phyloP scores from a whole-genome alignment of 441 rosid species.

The Daphne laureola region DNA sequence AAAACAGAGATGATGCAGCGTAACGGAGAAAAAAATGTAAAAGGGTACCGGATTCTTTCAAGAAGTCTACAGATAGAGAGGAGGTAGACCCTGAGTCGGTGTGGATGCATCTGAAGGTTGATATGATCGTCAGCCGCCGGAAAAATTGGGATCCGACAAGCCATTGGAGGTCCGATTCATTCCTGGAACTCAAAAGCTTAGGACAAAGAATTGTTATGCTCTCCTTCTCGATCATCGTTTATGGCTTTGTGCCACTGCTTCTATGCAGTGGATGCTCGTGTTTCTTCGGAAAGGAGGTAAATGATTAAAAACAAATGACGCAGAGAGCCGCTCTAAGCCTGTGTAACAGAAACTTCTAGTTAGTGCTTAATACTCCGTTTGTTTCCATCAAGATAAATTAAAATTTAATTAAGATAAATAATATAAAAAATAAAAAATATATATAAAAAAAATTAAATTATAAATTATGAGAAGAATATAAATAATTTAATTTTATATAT shows the following conservation, averaged over 20 bases:
- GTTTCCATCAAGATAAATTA: no score
- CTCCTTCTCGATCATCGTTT: background rate
- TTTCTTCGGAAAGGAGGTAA: background rate
- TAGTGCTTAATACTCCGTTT: no score
- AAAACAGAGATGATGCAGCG: background rate
- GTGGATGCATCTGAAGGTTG: conserved; percentile 71
- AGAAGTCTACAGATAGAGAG: conserved; percentile 41
- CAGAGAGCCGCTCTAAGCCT: no score
- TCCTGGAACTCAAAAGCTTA: conserved; percentile 32
- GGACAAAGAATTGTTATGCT: conserved; percentile 50
- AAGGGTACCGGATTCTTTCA: conserved; percentile 60
- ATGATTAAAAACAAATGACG: no score
- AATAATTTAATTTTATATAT: no score
- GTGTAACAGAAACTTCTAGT: no score
- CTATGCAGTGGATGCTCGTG: conserved; percentile 2
- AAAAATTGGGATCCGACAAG: conserved; percentile 76
- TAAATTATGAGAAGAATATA: no score
- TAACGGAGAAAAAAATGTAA: background rate
- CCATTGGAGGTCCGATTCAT: conserved; percentile 67
- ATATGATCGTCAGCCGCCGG: conserved; percentile 60
- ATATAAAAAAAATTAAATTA: no score
- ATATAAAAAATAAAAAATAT: no score
- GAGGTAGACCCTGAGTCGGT: background rate
- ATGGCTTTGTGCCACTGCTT: no score
- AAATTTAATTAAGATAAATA: no score